These are phyloP conservation scores for Trypanosoma platydactyli DNA, from an alignment of 208 protist genomes.

Conservation along the genomic window DNA sequence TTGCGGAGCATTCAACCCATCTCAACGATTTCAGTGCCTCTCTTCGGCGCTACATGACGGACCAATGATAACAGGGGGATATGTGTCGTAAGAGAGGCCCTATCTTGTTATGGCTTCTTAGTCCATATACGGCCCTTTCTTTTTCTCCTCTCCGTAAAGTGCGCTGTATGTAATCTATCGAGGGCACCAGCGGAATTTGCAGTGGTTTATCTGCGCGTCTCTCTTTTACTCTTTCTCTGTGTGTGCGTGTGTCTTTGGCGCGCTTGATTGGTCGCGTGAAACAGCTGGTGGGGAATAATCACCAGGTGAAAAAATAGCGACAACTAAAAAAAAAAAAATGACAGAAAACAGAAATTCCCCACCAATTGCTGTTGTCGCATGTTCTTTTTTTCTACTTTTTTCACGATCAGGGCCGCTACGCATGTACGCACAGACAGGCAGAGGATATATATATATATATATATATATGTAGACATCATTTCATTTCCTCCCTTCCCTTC, in stretches of 20 bases:
- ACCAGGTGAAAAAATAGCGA: conserved; percentile 6
- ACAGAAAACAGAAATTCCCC: background rate
- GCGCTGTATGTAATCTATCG: background rate
- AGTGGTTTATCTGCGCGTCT: background rate
- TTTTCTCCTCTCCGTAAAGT: background rate
- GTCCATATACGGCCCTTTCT: background rate
- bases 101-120: background rate
- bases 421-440: background rate
- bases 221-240: background rate
- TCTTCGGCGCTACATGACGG: conserved; percentile 11
- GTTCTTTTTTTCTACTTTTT: conserved; percentile 4
- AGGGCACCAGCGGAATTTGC: background rate
- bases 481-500: background rate
- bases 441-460: background rate
- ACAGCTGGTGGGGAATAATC: background rate
- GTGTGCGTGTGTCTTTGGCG: background rate
- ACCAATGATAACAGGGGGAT: conserved; percentile 1
- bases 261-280: too few species aligned
- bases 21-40: conserved; percentile 9
- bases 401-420: background rate
- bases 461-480: background rate
- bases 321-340: background rate
- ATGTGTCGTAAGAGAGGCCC: background rate
- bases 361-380: background rate
- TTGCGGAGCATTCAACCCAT: background rate